Evolutionary conservation across 768 basidiomycete species (phyloP).

Genomic region (Russula olivacea): DNA sequence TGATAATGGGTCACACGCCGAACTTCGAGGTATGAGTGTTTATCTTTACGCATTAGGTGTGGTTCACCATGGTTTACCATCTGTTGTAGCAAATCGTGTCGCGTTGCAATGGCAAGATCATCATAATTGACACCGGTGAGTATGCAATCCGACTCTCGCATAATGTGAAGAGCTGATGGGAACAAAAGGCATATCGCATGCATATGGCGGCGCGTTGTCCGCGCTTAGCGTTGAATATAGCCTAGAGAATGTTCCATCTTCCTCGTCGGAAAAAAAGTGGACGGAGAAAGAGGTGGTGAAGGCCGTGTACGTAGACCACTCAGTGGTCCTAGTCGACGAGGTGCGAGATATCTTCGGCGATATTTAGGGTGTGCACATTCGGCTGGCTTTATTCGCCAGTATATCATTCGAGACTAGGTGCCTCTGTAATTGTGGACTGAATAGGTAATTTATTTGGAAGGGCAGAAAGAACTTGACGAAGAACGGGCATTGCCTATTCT

Average conservation of each 20-base stretch:
- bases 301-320: conserved; percentile 53
- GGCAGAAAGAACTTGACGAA: neutral
- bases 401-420: neutral
- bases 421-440: neutral
- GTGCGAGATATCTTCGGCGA: conserved; percentile 18
- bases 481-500: too few species aligned
- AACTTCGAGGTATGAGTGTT: conserved; percentile 56
- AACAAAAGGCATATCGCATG: conserved; percentile 78
- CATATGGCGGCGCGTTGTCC: conserved; percentile 89
- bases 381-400: neutral
- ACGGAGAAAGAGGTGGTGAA: conserved; percentile 58
- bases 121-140: conserved; percentile 91
- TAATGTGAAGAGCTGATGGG: neutral
- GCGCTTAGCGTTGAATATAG: conserved; percentile 85
- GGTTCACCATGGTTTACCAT: neutral
- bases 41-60: neutral
- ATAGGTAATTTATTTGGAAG: neutral
- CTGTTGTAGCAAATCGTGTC: conserved; percentile 58
- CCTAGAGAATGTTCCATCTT: conserved; percentile 50
- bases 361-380: conserved; percentile 1
- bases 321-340: conserved; percentile 47
- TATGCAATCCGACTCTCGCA: neutral
- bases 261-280: conserved; percentile 41
- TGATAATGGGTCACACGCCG: conserved; percentile 98
- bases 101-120: conserved; percentile 84